These are phyloP conservation scores for Botryosphaeria dothidea DNA, from an alignment of 2,329 filamentous ascomycete genomes.

Conservation along the genomic window DNA sequence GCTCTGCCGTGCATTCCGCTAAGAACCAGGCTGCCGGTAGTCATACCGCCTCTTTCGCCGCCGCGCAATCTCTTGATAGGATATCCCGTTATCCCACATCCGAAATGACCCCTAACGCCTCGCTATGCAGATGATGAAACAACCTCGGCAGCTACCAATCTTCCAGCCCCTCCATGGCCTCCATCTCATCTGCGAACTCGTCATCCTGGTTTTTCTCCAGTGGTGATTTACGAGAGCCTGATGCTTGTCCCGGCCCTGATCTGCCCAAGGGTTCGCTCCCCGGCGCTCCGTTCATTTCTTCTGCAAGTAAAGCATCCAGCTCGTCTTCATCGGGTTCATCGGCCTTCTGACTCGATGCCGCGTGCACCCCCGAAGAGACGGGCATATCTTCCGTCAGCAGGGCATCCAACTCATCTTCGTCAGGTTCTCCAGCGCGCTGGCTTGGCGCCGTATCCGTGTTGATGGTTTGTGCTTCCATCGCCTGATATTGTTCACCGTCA, in stretches of 20 bases:
- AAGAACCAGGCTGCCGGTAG: background rate
- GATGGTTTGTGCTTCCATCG: slow-evolving; percentile 7
- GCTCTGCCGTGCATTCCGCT: slow-evolving; percentile 10
- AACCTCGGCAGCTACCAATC: slow-evolving; percentile 29
- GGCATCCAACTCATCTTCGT: slow-evolving; percentile 56
- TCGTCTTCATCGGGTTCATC: slow-evolving; percentile 51
- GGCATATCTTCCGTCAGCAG: slow-evolving; percentile 51
- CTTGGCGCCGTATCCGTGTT: slow-evolving; percentile 11
- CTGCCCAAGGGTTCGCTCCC: slow-evolving; percentile 1
- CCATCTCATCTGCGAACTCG: slow-evolving; percentile 41
- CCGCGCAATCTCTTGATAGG: slow-evolving; percentile 14
- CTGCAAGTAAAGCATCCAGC: slow-evolving; percentile 56
- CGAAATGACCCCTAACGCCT: slow-evolving; percentile 17
- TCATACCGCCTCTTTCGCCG: slow-evolving; percentile 5
- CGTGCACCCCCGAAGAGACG: background rate
- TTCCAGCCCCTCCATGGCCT: slow-evolving; percentile 41
- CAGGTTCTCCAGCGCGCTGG: slow-evolving; percentile 36
- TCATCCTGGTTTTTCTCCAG: slow-evolving; percentile 28
- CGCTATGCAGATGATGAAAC: slow-evolving; percentile 19
- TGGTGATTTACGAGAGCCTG: slow-evolving; percentile 11
- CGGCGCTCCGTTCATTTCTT: slow-evolving; percentile 25
- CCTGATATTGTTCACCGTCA: slow-evolving; percentile 23
- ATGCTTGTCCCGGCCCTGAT: slow-evolving; percentile 12
- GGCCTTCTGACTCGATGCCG: slow-evolving; percentile 7
- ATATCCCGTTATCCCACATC: slow-evolving; percentile 14